Evolutionary conservation across 2,329 filamentous ascomycete species (phyloP), one percentile per base, ranked within the genome.

Genomic region (Colletotrichum euphorbiae): DNA sequence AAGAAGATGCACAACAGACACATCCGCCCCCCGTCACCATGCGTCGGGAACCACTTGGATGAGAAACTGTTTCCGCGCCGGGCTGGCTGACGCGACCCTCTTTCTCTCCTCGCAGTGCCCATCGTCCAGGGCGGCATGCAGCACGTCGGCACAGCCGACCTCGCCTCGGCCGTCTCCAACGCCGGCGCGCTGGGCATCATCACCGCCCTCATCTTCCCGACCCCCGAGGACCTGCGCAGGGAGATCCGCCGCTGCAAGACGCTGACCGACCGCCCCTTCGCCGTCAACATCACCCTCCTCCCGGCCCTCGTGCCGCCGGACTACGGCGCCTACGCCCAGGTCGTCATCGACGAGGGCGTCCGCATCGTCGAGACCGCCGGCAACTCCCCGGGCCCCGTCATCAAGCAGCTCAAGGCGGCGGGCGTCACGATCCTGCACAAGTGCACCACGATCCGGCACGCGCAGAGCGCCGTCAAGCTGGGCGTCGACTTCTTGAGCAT

Each of bases 401-500:
- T 99, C 79, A 85, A 88, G 77, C 89, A 93, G 83, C 87, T 99
- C 62, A 99, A 98, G 83, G 87, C 87, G 69, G 92, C 90, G 6
- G 89, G 89, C 64, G 87, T 88, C 75, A 95, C 87, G 63, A 90
- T 99, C 74, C 84, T 99, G 64, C 96, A 99, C 87, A 99, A 99
- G 83, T 98, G 96, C 85, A 99, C 96, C 8, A 97, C 93, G 5
- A 97, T 99, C 81, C 86, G 94, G 62, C 96, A 99, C 78, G 96
- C 96, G 19, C 89, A 93, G 79, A 94, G 91, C 72, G 96, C 96
- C 55, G 87, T 97, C 67, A 97, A 97, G 81, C 89, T 98, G 43
- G 96, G 96, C 71, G 96, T 98, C 4, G 96, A 99, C 80, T 98
- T 99, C 81, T 83, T 99, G 66, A 94, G 91, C 72, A 98, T 99